phyloP scores from a whole-genome alignment of 2,329 filamentous ascomycete genomes.

The Hymenoscyphus fraxineus region DNA sequence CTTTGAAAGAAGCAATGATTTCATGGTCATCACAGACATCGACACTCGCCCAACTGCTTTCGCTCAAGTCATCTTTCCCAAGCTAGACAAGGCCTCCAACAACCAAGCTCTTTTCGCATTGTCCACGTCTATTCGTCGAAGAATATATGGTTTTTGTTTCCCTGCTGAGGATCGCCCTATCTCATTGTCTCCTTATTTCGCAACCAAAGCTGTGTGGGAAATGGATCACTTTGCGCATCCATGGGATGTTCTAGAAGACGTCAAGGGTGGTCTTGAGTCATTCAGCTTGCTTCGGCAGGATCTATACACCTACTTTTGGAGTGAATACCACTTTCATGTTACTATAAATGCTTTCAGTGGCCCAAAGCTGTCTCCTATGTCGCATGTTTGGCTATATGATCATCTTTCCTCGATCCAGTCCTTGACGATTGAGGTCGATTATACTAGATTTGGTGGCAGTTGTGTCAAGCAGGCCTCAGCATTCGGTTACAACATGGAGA shows the following conservation, averaged over 20 bases:
- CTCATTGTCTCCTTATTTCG: constrained; percentile 26
- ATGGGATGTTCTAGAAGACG: constrained; percentile 27
- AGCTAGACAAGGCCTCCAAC: neutral
- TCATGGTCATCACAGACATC: constrained; percentile 9
- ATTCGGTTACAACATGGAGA: constrained; percentile 18
- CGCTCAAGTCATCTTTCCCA: neutral
- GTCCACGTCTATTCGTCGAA: constrained; percentile 19
- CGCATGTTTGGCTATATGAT: constrained; percentile 26
- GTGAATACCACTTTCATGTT: constrained; percentile 32
- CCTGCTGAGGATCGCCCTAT: constrained; percentile 24
- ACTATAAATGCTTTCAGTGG: constrained; percentile 29
- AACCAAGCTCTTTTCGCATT: constrained; percentile 18
- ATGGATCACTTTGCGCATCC: constrained; percentile 26
- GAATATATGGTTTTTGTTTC: constrained; percentile 31
- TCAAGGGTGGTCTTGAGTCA: constrained; percentile 23
- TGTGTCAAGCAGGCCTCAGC: constrained; percentile 15
- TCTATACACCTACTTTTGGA: constrained; percentile 34
- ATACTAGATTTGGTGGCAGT: constrained; percentile 30
- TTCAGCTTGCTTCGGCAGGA: constrained; percentile 27
- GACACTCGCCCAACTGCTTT: neutral
- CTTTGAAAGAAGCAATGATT: constrained; percentile 20
- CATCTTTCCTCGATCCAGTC: constrained; percentile 27
- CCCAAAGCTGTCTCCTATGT: constrained; percentile 27
- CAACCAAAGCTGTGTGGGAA: constrained; percentile 26
- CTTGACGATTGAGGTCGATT: constrained; percentile 33